These are phyloP conservation scores for Fusarium globosum DNA, from an alignment of 2,329 filamentous ascomycete species.

Conservation along the genomic window DNA sequence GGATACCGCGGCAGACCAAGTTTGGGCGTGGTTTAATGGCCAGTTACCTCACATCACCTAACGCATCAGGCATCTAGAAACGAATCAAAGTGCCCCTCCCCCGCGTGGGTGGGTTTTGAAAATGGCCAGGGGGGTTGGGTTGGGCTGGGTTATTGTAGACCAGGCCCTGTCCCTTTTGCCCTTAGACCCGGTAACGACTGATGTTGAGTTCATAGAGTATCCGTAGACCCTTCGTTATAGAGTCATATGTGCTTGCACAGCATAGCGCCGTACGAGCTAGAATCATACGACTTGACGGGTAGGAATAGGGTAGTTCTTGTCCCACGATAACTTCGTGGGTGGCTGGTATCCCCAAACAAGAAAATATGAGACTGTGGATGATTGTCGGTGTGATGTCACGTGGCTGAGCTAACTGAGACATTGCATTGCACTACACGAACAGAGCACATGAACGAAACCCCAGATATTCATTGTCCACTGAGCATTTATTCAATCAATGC, in stretches of 20 bases:
- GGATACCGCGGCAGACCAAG: conserved; percentile 43
- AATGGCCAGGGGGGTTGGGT: conserved; percentile 25
- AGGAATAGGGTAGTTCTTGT: conserved; percentile 16
- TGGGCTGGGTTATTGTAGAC: background rate
- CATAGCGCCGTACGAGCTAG: conserved; percentile 29
- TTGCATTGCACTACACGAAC: background rate
- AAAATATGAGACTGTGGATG: conserved; percentile 21
- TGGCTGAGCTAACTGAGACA: conserved; percentile 35
- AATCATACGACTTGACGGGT: conserved; percentile 38
- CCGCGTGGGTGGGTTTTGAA: conserved; percentile 40
- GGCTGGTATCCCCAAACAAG: conserved; percentile 31
- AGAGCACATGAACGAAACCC: background rate
- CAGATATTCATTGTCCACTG: conserved; percentile 1
- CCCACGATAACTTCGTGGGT: conserved; percentile 23
- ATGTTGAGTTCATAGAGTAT: conserved; percentile 20
- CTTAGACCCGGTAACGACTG: conserved; percentile 13
- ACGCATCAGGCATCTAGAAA: conserved; percentile 40
- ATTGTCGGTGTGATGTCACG: conserved; percentile 47
- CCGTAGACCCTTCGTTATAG: conserved; percentile 24
- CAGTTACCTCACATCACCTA: conserved; percentile 41
- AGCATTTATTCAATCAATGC: background rate
- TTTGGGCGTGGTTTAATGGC: conserved; percentile 38
- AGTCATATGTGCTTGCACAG: conserved; percentile 6
- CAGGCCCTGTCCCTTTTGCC: conserved; percentile 4
- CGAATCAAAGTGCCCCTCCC: conserved; percentile 44